Evolutionary conservation across 176 grass and related monocot species (phyloP), one percentile per base, ranked within the genome.

Genomic region (Triticum timopheevii): DNA sequence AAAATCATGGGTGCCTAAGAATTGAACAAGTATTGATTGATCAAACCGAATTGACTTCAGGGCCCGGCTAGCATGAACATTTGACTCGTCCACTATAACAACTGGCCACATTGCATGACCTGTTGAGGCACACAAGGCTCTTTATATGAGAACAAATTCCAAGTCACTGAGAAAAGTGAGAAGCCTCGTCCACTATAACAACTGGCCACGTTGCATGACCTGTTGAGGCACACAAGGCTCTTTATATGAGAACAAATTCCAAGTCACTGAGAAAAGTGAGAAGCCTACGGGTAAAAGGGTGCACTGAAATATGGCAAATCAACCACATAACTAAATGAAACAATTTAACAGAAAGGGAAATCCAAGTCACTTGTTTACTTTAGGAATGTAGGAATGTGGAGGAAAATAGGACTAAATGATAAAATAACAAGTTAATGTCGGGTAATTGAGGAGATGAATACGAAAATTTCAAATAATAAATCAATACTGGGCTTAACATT

Each of bases 1-100:
- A 90, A 99, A 96, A 90, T 98, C 97, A 94, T 96, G 97, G 65
- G 97, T 96, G 67, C 94, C 97, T 59, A 99, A 99, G 84, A 99
- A 99, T 74, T 99, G 97, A 73, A 99, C 97, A 77, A 93, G 80
- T 80, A 99, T 90, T 6, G 92, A 91, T 76, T 94, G 88, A 69
- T 94, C 88, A 72, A 84, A 77, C 35, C 88, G 86, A 80, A 78
- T 78, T 74, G 90, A 77, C 89, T 96, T 99, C 90, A 94, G 85
- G 75, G 73, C 90, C 36, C 83, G 64, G 11, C 85, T 90, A 35
- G 84, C 54, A 45, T 86, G 82, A 86, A 96, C 76, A 90, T 90
- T 71, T 69, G 92, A 99, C 31, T 73, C 97, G 83, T 91, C 89
- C 23, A 96, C 90, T 85, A 99, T 94, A 40, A 96, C 92, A 20